Evolutionary conservation across 2,329 filamentous ascomycete species (phyloP).

Genomic region (Aspergillus calidoustus): DNA sequence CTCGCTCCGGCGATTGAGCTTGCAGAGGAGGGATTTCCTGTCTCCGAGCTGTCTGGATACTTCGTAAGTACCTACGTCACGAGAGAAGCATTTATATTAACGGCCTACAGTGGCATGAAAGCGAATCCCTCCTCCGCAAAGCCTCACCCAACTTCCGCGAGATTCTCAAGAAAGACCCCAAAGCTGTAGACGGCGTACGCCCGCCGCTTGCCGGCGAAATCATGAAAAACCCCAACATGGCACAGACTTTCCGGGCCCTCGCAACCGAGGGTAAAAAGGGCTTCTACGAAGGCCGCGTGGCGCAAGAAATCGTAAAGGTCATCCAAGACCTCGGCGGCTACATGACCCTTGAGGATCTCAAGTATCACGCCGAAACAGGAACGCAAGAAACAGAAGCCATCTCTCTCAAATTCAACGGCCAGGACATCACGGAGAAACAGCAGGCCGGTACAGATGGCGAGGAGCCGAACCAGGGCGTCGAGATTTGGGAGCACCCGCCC

Average conservation of each 20-base stretch:
- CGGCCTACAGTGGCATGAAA: slow-evolving; percentile 67
- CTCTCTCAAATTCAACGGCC: slow-evolving; percentile 75
- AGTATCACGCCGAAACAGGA: slow-evolving; percentile 72
- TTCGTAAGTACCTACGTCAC: slow-evolving; percentile 59
- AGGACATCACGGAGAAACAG: slow-evolving; percentile 58
- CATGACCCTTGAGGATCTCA: slow-evolving; percentile 78
- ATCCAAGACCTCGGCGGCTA: slow-evolving; percentile 76
- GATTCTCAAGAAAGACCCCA: slow-evolving; percentile 79
- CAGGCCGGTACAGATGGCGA: slow-evolving; percentile 48
- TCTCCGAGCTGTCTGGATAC: slow-evolving; percentile 75
- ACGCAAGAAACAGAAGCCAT: slow-evolving; percentile 85
- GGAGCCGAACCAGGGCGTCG: slow-evolving; percentile 57
- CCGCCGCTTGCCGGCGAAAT: slow-evolving; percentile 82
- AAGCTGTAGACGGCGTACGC: slow-evolving; percentile 70
- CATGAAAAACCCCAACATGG: slow-evolving; percentile 82
- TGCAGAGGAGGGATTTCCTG: slow-evolving; percentile 86
- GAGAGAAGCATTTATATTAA: not conserved
- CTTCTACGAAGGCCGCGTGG: slow-evolving; percentile 86
- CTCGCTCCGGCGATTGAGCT: slow-evolving; percentile 81
- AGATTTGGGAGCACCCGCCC: slow-evolving; percentile 95
- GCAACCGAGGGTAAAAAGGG: slow-evolving; percentile 83
- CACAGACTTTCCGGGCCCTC: slow-evolving; percentile 77
- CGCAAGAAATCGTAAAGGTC: slow-evolving; percentile 78
- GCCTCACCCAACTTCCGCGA: slow-evolving; percentile 87
- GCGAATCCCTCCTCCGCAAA: slow-evolving; percentile 65